Evolutionary conservation across 1,284 basidiomycete species (phyloP), one percentile per base, ranked within the genome.

Genomic region (Papiliotrema terrestris): DNA sequence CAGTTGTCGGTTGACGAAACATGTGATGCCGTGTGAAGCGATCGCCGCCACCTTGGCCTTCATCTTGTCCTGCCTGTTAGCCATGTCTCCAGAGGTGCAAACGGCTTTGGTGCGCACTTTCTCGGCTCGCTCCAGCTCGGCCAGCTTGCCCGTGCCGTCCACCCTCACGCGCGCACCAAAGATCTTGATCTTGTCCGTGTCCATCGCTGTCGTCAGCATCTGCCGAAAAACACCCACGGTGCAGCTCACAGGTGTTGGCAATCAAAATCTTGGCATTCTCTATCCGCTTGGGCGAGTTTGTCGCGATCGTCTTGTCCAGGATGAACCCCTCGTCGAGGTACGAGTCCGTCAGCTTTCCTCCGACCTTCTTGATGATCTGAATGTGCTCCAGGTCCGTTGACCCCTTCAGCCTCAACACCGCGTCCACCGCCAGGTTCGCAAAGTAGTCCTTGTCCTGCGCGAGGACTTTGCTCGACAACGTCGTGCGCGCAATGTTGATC

Each of bases 321-420:
- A 99, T 98, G 80, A 98, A 99, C 29, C 95, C 94, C 80, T 98
- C 95, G 71, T 97, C 94, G 45, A 99, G 85, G 80, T 98, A 99
- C 17, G 91, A 96, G 72, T 98, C 95, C 8, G 93, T 96, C 61
- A 99, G 83, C 79, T 98, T 98, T 57, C 96, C 96, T 56, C 96
- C 96, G 37, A 91, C 89, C 79, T 98, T 98, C 82, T 99, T 99
- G 81, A 98, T 99, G 77, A 98, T 89, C 78, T 99, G 96, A 63
- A 99, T 98, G 75, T 98, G 94, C 67, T 99, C 96, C 25, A 99
- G 81, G 79, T 98, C 89, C 54, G 91, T 95, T 37, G 91, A 95
- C 52, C 87, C 91, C 82, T 95, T 96, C 46, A 99, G 78, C 41
- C 96, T 83, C 51, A 98, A 82, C 1, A 99, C 96, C 37, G 96